A percentile compares a stretch with the other conserved stretches of the same genome.
phyloP scores from a whole-genome alignment of 768 basidiomycete genomes.

The Boletus reticulatus region DNA sequence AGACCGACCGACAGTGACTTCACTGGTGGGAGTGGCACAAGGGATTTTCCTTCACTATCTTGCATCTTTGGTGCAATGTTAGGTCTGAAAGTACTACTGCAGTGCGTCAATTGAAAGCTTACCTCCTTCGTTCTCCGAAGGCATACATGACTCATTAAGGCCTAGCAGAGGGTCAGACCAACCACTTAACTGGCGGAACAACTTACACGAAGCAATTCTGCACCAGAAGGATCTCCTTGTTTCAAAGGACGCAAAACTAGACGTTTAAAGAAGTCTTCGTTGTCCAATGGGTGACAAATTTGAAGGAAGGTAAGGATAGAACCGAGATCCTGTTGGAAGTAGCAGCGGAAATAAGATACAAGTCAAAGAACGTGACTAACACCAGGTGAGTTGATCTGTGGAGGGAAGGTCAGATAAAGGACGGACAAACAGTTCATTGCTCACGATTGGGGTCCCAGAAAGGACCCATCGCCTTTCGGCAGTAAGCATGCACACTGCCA shows the following conservation, averaged over 20 bases:
- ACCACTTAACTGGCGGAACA: neutral
- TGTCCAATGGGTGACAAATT: slow-evolving; percentile 83
- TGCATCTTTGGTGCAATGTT: slow-evolving; percentile 60
- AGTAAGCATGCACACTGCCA: slow-evolving; percentile 57
- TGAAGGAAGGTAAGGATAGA: slow-evolving; percentile 80
- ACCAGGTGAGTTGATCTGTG: slow-evolving; percentile 75
- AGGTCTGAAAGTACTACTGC: slow-evolving; percentile 4
- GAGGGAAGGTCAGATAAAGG: neutral
- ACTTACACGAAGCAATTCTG: slow-evolving; percentile 66
- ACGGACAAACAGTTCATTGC: slow-evolving; percentile 24
- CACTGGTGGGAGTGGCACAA: slow-evolving; percentile 76
- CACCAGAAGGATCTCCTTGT: slow-evolving; percentile 62
- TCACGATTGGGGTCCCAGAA: slow-evolving; percentile 86
- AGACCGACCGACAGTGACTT: slow-evolving; percentile 4
- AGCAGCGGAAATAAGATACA: neutral
- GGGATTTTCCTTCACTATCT: slow-evolving; percentile 67
- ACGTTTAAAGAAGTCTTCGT: slow-evolving; percentile 79
- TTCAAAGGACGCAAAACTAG: slow-evolving; percentile 77
- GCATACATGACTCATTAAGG: slow-evolving; percentile 74
- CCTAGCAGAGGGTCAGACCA: slow-evolving; percentile 38
- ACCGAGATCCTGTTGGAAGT: slow-evolving; percentile 69
- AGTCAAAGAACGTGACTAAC: slow-evolving; percentile 32
- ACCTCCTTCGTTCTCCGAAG: slow-evolving; percentile 85
- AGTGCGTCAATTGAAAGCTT: neutral
- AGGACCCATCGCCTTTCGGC: slow-evolving; percentile 80